These are phyloP conservation scores for Nevesoporus exiguus DNA, from an alignment of 768 basidiomycete genomes.

Conservation along the genomic window DNA sequence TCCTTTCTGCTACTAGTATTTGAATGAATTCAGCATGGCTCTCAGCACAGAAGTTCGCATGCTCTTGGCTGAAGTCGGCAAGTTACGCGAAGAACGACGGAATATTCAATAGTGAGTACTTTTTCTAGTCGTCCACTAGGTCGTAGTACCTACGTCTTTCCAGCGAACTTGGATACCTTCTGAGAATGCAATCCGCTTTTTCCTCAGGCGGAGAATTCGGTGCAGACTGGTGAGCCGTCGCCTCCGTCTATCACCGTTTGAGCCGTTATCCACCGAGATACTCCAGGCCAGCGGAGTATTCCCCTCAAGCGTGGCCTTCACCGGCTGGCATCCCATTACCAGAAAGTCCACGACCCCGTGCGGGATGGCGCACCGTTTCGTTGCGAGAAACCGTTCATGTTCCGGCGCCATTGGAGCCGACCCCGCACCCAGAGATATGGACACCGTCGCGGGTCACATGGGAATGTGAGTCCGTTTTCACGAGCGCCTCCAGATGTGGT, in stretches of 20 bases:
- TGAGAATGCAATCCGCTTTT: conserved; percentile 55
- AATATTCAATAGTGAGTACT: conserved; percentile 63
- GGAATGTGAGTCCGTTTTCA: conserved; percentile 48
- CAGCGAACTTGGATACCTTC: conserved; percentile 71
- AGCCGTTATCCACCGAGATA: neutral
- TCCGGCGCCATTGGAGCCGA: conserved; percentile 27
- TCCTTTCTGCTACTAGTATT: conserved; percentile 50
- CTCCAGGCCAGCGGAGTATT: conserved; percentile 36
- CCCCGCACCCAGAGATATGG: conserved; percentile 33
- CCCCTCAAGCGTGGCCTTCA: conserved; percentile 41
- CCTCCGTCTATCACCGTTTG: neutral
- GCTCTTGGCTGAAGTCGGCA: conserved; percentile 75
- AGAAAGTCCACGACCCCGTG: conserved; percentile 42
- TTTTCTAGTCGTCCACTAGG: neutral
- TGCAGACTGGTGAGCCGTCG: conserved; percentile 57
- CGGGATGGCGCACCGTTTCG: conserved; percentile 54
- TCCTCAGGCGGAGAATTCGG: conserved; percentile 72
- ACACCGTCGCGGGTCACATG: conserved; percentile 55
- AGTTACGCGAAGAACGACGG: conserved; percentile 68
- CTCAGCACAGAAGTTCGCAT: conserved; percentile 63
- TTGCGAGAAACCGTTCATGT: conserved; percentile 31
- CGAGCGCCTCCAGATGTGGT: neutral
- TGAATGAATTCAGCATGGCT: conserved; percentile 78
- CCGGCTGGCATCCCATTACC: conserved; percentile 30
- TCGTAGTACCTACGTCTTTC: neutral